Evolutionary conservation across 176 grass and related monocot species (phyloP).

Genomic region (Musa beccarii): DNA sequence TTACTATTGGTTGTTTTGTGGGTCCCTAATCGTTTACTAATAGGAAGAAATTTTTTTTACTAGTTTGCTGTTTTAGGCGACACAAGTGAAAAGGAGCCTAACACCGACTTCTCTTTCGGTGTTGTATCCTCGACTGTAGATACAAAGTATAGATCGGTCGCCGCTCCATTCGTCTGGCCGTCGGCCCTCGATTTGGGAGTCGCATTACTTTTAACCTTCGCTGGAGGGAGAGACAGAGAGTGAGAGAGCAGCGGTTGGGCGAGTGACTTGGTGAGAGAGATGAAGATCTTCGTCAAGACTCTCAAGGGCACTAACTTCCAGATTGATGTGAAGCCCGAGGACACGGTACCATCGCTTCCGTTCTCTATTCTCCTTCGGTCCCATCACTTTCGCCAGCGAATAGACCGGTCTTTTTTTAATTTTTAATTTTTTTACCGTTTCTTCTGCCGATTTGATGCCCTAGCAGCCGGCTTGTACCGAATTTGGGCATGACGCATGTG

Average conservation of each 20-base stretch:
- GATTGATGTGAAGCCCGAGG: constrained; percentile 3
- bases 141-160: no score
- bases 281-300: constrained; percentile 13
- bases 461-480: not conserved
- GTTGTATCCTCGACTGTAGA: no score
- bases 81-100: no score
- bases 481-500: not conserved
- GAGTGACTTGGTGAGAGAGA: not conserved
- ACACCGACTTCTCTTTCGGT: no score
- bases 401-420: not conserved
- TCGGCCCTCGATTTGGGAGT: not conserved
- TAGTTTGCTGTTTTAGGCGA: no score
- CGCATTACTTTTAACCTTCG: not conserved
- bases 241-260: not conserved
- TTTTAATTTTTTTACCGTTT: not conserved
- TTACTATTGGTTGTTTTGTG: no score
- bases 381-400: not conserved
- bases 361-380: constrained; percentile 22
- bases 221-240: not conserved
- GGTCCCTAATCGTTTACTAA: no score
- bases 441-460: not conserved
- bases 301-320: constrained; percentile 5
- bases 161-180: no score
- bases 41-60: no score
- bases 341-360: constrained; percentile 30